Percentiles rank a stretch among this genome's conserved stretches.
Conservation (phyloP, 257 asterid species). For the Nicotiana obtusifolia region DNA sequence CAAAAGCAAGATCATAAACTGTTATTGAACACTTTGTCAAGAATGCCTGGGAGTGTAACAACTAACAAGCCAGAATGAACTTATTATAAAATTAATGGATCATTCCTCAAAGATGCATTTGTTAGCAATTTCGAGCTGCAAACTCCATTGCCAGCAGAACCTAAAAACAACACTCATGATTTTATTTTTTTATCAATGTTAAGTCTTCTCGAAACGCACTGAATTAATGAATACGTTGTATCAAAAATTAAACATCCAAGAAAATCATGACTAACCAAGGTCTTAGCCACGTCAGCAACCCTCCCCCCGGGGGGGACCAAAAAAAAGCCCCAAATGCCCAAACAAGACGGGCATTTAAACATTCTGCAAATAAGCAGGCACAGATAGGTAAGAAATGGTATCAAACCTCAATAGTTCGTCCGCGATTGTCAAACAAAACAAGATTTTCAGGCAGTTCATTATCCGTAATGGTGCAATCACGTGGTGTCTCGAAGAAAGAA, state of each 20-base stretch:
- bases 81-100: neutral
- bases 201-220: neutral
- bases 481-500: conserved; percentile 75
- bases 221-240: neutral
- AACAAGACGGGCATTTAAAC: too few relatives aligned
- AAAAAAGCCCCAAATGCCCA: too few relatives aligned
- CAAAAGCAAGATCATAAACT: neutral
- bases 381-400: neutral
- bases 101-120: neutral
- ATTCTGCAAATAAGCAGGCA: too few relatives aligned
- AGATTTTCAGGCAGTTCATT: conserved; percentile 15
- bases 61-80: neutral
- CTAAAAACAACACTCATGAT: neutral
- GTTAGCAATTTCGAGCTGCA: neutral
- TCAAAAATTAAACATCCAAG: neutral
- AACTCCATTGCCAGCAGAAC: neutral
- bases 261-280: too few relatives aligned
- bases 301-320: too few relatives aligned
- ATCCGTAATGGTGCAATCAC: conserved; percentile 47
- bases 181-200: neutral
- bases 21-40: neutral
- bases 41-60: neutral
- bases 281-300: too few relatives aligned
- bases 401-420: conserved; percentile 40
- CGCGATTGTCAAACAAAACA: conserved; percentile 17